Percentiles rank a stretch among this genome's conserved stretches.
phyloP scores from a whole-genome alignment of 805 yeast species.

The Alloascoidea hylecoeti region DNA sequence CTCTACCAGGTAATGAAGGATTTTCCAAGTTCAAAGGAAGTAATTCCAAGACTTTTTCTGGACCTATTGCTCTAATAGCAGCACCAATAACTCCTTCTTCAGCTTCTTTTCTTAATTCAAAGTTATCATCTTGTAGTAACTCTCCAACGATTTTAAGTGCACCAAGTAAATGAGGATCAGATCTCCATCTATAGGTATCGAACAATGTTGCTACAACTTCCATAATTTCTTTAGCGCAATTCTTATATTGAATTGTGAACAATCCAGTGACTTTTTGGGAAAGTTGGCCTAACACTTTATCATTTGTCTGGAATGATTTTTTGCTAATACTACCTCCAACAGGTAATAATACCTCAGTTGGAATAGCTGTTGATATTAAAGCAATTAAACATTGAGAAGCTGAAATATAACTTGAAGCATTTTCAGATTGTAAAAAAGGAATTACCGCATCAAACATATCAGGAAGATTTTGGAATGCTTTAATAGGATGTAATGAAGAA shows the following conservation, averaged over 20 bases:
- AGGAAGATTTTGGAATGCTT: constrained; percentile 43
- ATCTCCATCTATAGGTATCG: constrained; percentile 44
- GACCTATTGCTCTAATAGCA: constrained; percentile 73
- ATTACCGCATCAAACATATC: constrained; percentile 39
- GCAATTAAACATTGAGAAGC: constrained; percentile 85
- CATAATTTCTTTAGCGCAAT: constrained; percentile 62
- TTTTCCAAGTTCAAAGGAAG: constrained; percentile 70
- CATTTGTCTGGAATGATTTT: constrained; percentile 37
- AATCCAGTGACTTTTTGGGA: constrained; percentile 43
- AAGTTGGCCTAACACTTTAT: constrained; percentile 30
- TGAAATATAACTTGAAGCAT: constrained; percentile 46
- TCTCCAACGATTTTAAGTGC: constrained; percentile 66
- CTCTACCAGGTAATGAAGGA: constrained; percentile 61
- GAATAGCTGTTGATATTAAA: constrained; percentile 50
- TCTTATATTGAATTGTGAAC: constrained; percentile 59
- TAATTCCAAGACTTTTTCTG: constrained; percentile 59
- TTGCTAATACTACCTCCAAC: constrained; percentile 9
- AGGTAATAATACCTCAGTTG: constrained; percentile 40
- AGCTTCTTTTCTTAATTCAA: constrained; percentile 57
- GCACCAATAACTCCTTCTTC: constrained; percentile 73
- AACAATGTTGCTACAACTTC: constrained; percentile 52
- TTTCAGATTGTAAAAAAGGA: constrained; percentile 55
- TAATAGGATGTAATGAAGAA: constrained; percentile 32
- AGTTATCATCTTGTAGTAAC: constrained; percentile 74
- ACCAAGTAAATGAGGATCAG: constrained; percentile 56